Conservation (phyloP, 1,139 yeast genomes). For the Debaryomycetaceae sp. region DNA sequence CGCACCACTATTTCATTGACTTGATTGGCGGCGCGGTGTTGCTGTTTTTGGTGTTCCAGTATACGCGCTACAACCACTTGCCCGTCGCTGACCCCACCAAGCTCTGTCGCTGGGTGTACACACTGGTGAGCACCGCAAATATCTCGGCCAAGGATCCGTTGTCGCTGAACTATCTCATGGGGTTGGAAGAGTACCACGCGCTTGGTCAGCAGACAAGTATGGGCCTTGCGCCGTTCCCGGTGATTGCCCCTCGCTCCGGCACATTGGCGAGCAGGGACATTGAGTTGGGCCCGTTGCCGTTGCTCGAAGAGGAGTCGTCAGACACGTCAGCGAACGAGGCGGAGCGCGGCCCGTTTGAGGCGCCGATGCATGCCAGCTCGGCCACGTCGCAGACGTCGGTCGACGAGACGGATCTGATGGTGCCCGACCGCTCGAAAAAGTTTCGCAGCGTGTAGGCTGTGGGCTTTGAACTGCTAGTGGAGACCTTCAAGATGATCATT, state of each 20-base stretch:
- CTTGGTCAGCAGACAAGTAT: not conserved
- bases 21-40: conserved; percentile 82
- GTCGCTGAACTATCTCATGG: conserved; percentile 2
- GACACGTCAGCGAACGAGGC: not conserved
- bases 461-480: no score
- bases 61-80: conserved; percentile 61
- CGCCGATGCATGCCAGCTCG: not conserved
- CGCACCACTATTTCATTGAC: conserved; percentile 92
- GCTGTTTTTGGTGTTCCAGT: conserved; percentile 58
- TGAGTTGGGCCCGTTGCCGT: no score
- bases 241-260: no score
- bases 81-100: conserved; percentile 56
- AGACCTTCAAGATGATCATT: no score
- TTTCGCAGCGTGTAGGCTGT: no score
- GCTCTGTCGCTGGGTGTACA: conserved; percentile 82
- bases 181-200: conserved; percentile 1
- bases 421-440: not conserved
- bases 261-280: no score
- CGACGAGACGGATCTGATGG: not conserved
- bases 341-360: not conserved
- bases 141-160: conserved; percentile 26
- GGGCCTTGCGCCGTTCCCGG: no score
- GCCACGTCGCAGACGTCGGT: not conserved
- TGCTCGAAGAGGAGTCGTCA: not conserved
- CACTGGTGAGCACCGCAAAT: conserved; percentile 18